Conservation (phyloP, 768 basidiomycete genomes). For the Boletus vinaceobasis region DNA sequence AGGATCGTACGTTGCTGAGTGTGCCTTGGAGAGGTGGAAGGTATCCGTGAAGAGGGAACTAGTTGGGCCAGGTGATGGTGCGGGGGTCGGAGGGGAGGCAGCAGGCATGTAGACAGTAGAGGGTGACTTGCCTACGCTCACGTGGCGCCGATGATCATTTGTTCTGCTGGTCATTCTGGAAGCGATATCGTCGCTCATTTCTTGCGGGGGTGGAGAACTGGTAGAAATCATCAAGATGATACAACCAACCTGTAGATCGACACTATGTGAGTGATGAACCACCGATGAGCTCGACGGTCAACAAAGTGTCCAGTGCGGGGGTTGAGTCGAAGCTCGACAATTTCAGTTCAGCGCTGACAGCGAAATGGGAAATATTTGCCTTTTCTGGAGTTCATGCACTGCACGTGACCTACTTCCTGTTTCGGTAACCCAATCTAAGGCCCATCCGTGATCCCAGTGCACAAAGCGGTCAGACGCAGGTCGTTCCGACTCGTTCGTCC, state of each 20-base stretch:
- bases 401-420: slow-evolving; percentile 10
- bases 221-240: slow-evolving; percentile 11
- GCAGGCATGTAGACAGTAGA: slow-evolving; percentile 50
- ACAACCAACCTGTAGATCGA: neutral
- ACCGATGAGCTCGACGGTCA: slow-evolving; percentile 1
- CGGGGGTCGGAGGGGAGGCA: slow-evolving; percentile 58
- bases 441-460: neutral
- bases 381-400: slow-evolving; percentile 2
- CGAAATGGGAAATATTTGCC: slow-evolving; percentile 11
- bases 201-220: slow-evolving; percentile 1
- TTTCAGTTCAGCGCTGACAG: neutral
- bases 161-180: slow-evolving; percentile 7
- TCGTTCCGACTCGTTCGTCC: neutral
- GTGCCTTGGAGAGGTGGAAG: slow-evolving; percentile 19
- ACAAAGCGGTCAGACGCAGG: neutral
- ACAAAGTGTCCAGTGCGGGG: neutral
- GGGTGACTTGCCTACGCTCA: slow-evolving; percentile 15
- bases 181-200: slow-evolving; percentile 10
- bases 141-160: slow-evolving; percentile 15
- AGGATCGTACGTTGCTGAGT: slow-evolving; percentile 17
- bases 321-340: slow-evolving; percentile 6
- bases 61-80: slow-evolving; percentile 55
- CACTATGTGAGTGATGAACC: neutral
- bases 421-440: slow-evolving; percentile 4
- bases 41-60: slow-evolving; percentile 41